Conservation (phyloP, 352 stramenopile genomes). For the Elongisporangium senticosum region DNA sequence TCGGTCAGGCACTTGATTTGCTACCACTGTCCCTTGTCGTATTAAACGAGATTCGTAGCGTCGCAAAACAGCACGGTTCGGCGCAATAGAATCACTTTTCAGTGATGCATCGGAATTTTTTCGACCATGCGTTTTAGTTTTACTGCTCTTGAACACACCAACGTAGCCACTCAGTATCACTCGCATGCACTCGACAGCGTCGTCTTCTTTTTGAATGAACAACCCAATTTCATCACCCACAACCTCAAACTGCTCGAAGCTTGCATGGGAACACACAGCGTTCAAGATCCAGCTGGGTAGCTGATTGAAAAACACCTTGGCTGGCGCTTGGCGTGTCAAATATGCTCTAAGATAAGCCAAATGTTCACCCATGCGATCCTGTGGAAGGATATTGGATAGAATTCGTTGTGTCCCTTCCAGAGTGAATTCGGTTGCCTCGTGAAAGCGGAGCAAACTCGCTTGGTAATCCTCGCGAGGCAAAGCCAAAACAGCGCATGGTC, state of each 20-base stretch:
- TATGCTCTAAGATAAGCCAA: constrained; percentile 25
- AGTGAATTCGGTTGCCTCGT: constrained; percentile 21
- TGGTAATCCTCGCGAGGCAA: constrained; percentile 26
- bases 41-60: constrained; percentile 30
- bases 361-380: constrained; percentile 42
- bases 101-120: not conserved
- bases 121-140: not conserved
- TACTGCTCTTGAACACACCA: constrained; percentile 28
- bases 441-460: constrained; percentile 11
- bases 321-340: constrained; percentile 18
- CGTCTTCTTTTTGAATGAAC: constrained; percentile 37
- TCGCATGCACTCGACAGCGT: constrained; percentile 16
- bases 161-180: constrained; percentile 41
- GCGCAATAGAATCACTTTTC: not conserved
- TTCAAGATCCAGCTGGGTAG: constrained; percentile 23
- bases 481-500: constrained; percentile 14
- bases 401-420: constrained; percentile 14
- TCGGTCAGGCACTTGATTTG: not conserved
- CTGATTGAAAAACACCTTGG: constrained; percentile 35
- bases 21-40: not conserved
- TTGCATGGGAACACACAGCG: constrained; percentile 23
- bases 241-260: constrained; percentile 18
- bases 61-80: constrained; percentile 14
- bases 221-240: constrained; percentile 15
- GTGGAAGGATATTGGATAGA: constrained; percentile 20